Percentiles rank a stretch among this genome's conserved stretches.
Conservation (phyloP, 345 rosid genomes). For the Mercurialis annua region DNA sequence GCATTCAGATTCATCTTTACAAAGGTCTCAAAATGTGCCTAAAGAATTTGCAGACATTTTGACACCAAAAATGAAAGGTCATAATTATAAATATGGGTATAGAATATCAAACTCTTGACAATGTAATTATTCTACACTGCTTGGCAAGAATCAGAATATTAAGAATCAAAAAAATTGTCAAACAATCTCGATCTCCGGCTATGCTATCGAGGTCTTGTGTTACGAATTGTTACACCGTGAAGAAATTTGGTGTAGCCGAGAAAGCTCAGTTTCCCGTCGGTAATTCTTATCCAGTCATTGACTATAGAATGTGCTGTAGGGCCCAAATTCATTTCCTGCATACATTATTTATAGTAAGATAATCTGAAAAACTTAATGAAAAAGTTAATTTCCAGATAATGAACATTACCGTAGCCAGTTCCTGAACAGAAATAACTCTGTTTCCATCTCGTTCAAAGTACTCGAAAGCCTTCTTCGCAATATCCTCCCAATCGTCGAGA, state of each 20-base stretch:
- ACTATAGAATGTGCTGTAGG: conserved; percentile 47
- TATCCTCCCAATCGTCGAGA: conserved; percentile 25
- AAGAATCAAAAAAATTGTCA: neutral
- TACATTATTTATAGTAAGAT: neutral
- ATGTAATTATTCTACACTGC: neutral
- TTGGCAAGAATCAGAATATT: neutral
- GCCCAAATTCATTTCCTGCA: conserved; percentile 39
- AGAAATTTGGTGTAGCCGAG: conserved; percentile 67
- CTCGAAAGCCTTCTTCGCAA: conserved; percentile 23
- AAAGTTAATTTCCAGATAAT: neutral
- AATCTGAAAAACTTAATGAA: neutral
- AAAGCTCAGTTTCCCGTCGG: conserved; percentile 65
- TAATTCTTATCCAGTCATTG: conserved; percentile 51
- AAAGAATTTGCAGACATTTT: neutral
- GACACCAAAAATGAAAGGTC: no score
- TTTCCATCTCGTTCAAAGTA: conserved; percentile 33
- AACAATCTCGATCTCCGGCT: neutral
- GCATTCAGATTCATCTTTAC: neutral
- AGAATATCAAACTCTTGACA: neutral
- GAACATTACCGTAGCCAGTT: conserved; percentile 25
- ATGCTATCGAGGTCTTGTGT: conserved; percentile 50
- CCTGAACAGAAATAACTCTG: conserved; percentile 25
- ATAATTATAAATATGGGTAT: neutral
- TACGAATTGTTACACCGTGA: conserved; percentile 70
- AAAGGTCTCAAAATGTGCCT: neutral